A percentile compares a stretch with the other conserved stretches of the same genome.
Evolutionary conservation across 1,284 basidiomycete species (phyloP).

Genomic region (Butyriboletus appendiculatus): DNA sequence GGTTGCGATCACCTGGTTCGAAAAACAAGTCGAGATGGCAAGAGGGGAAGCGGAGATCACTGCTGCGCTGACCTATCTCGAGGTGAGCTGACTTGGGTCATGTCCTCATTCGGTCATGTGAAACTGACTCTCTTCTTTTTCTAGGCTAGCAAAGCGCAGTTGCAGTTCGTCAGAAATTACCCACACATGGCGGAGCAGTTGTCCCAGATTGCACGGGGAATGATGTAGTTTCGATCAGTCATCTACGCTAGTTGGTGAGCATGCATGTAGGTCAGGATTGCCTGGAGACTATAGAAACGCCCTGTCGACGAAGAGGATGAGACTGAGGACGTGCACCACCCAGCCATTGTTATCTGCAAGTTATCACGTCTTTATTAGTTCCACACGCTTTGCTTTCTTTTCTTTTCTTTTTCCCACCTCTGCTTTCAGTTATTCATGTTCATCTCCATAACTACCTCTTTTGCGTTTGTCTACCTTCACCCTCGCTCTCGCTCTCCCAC

Average conservation of each 20-base stretch:
- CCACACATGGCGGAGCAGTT: constrained; percentile 78
- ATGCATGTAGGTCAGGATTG: constrained; percentile 16
- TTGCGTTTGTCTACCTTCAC: neutral
- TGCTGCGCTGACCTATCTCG: constrained; percentile 88
- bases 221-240: constrained; percentile 27
- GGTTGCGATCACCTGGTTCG: constrained; percentile 87
- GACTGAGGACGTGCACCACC: constrained; percentile 1
- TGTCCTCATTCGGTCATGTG: constrained; percentile 2
- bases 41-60: constrained; percentile 91
- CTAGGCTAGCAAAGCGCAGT: constrained; percentile 78
- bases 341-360: neutral
- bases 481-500: neutral
- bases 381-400: constrained; percentile 1
- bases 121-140: constrained; percentile 9
- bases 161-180: constrained; percentile 81
- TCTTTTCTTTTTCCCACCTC: neutral
- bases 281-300: constrained; percentile 16
- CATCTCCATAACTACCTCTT: neutral
- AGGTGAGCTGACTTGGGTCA: constrained; percentile 43
- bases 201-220: constrained; percentile 50
- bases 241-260: constrained; percentile 2
- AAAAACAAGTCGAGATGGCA: constrained; percentile 82
- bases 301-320: constrained; percentile 1
- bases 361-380: constrained; percentile 12
- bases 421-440: neutral